phyloP scores from a whole-genome alignment of 2,329 filamentous ascomycete species.

The Akanthomyces uredinophilus region DNA sequence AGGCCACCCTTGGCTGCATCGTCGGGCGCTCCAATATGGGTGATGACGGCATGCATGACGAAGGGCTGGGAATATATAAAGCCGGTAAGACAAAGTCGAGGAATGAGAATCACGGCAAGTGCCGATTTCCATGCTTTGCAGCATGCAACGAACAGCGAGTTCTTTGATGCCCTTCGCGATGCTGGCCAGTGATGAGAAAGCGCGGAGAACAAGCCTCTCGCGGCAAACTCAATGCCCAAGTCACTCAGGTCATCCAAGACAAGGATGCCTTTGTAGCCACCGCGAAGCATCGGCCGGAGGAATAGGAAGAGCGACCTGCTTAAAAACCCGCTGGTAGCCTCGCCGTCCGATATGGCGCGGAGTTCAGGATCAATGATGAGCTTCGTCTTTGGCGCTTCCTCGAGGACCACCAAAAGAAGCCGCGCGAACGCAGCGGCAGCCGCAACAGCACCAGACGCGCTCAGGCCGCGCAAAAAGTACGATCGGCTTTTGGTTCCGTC shows the following conservation, averaged over 20 bases:
- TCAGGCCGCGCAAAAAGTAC: not conserved
- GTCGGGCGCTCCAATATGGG: slow-evolving; percentile 18
- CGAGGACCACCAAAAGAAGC: not conserved
- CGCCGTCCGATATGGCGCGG: not conserved
- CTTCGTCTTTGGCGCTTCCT: not conserved
- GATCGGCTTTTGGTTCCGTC: not conserved
- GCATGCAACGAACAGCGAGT: slow-evolving; percentile 16
- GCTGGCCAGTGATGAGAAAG: not conserved
- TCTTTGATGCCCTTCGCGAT: not conserved
- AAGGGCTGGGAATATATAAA: not conserved
- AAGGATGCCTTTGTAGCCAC: not conserved
- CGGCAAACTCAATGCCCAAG: not conserved
- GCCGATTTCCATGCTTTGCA: slow-evolving; percentile 19
- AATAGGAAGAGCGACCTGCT: not conserved
- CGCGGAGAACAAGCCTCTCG: not conserved
- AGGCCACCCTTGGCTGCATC: not conserved
- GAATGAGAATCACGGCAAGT: not conserved
- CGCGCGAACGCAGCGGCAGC: not conserved
- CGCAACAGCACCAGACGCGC: not conserved
- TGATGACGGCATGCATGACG: slow-evolving; percentile 9
- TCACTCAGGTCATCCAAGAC: not conserved
- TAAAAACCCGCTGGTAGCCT: not conserved
- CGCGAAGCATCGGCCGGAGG: not conserved
- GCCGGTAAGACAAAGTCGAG: not conserved
- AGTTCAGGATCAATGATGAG: not conserved